Conservation (phyloP, 1,284 basidiomycete species). For the Boletus subluridellus region DNA sequence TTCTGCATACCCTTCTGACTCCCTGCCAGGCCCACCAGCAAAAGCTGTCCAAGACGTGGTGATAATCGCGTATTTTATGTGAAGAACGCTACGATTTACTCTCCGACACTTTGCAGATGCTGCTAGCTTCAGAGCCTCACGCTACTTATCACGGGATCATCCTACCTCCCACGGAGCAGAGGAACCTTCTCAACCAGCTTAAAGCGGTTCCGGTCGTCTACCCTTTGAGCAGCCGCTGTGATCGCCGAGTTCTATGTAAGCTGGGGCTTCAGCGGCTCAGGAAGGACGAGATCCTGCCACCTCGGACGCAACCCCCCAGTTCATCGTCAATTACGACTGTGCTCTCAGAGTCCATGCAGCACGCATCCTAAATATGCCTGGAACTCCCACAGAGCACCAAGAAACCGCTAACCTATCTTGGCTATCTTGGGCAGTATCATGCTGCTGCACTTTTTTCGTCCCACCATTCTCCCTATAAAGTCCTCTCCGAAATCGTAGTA, state of each 20-base stretch:
- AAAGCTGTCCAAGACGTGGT: background rate
- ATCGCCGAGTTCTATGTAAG: background rate
- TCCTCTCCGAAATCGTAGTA: background rate
- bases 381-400: slow-evolving; percentile 4
- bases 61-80: background rate
- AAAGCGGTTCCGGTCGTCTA: background rate
- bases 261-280: background rate
- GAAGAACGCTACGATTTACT: background rate
- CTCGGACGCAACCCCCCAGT: background rate
- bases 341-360: background rate
- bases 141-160: background rate
- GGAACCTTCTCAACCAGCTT: background rate
- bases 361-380: background rate
- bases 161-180: background rate
- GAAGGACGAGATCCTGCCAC: background rate
- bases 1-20: background rate
- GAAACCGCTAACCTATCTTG: slow-evolving; percentile 5
- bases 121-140: background rate
- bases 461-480: slow-evolving; percentile 18
- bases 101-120: background rate
- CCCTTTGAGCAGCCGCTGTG: background rate
- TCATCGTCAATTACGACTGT: background rate
- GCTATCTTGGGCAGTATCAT: background rate
- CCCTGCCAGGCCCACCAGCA: too few relatives aligned
- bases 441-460: background rate